Evolutionary conservation across 2,329 filamentous ascomycete species (phyloP), one percentile per base, ranked within the genome.

Genomic region (Zelopaecilomyces penicillatus): DNA sequence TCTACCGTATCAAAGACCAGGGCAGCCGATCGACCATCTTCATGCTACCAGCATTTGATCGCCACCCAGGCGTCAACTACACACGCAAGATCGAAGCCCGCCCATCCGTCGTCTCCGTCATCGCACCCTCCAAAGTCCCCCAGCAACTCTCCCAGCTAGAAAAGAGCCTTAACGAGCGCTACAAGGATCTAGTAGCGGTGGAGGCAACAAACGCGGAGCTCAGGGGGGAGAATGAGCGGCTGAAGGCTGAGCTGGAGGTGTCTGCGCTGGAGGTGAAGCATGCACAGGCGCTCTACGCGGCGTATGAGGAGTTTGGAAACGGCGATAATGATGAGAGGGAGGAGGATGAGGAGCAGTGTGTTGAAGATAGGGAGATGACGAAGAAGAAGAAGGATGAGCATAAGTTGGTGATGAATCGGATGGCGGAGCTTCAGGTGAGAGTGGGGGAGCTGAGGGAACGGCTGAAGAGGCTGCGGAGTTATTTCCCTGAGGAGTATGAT

Each of bases 1-100:
- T 71, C 57, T 76, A 73, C 55, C 72, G 76, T 12, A 53, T 78
- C 27, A 67, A 69, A 27, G 66, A 65, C 12, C 63, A 63, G 10
- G 68, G 69, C 0, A 51, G 50, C 1, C 57, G 61, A 32, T 64
- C 66, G 3, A 72, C 75, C 39, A 60, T 80, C 46, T 79, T 78
- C 53, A 59, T 80, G 6, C 60, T 77, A 29, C 76, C 75, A 1
- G 75, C 69, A 3, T 68, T 68, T 46, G 62, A 66, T 9, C 58
- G 66, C 26, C 73, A 77, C 44, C 70, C 75, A 0, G 65, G 59
- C 19, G 65, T 68, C 5, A 56, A 59, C 46, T 58, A 67, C 30
- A 77, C 73, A 1, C 59, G 63, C n/a, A 57, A 65, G 43, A 60
- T 73, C 27, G 74, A 77, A 56, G 52, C 52, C 19, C 60, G 60